These are phyloP conservation scores for Blastocystis sp. DNA, from an alignment of 352 stramenopile species.

Conservation along the genomic window DNA sequence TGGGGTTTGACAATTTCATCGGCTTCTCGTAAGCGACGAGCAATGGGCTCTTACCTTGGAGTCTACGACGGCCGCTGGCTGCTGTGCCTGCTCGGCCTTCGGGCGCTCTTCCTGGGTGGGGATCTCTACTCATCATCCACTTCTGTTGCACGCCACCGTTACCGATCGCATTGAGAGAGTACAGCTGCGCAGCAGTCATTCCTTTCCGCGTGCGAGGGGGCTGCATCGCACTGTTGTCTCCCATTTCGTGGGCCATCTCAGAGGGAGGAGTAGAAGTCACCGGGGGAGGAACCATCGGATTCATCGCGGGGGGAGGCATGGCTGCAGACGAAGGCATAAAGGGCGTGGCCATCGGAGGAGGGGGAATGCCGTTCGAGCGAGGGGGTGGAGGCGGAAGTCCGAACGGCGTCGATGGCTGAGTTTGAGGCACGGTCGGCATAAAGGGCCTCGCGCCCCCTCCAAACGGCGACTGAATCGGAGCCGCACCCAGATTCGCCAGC, in stretches of 20 bases:
- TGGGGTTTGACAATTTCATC: slow-evolving; percentile 33
- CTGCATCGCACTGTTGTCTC: not conserved
- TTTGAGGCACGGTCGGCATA: not conserved
- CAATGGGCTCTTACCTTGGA: slow-evolving; percentile 4
- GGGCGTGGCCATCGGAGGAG: slow-evolving; percentile 31
- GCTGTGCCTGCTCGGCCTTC: not conserved
- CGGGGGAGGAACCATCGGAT: slow-evolving; percentile 8
- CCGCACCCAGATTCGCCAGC: no score
- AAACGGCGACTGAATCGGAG: slow-evolving; percentile 1
- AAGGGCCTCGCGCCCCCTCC: not conserved
- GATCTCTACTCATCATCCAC: slow-evolving; percentile 18
- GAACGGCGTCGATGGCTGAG: not conserved
- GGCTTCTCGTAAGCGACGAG: not conserved
- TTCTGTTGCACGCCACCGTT: not conserved
- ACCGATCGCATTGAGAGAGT: slow-evolving; percentile 50
- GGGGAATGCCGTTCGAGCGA: not conserved
- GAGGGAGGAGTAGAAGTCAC: not conserved
- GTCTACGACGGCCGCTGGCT: not conserved
- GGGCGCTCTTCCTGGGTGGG: not conserved
- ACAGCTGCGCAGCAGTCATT: slow-evolving; percentile 60
- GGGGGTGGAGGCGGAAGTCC: not conserved
- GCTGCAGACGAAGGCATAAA: slow-evolving; percentile 25
- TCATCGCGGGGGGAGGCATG: slow-evolving; percentile 11
- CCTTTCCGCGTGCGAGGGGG: not conserved
- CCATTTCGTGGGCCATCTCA: not conserved